These are phyloP conservation scores for Hawksworthiomyces lignivorus DNA, from an alignment of 2,329 filamentous ascomycete species.

Conservation along the genomic window DNA sequence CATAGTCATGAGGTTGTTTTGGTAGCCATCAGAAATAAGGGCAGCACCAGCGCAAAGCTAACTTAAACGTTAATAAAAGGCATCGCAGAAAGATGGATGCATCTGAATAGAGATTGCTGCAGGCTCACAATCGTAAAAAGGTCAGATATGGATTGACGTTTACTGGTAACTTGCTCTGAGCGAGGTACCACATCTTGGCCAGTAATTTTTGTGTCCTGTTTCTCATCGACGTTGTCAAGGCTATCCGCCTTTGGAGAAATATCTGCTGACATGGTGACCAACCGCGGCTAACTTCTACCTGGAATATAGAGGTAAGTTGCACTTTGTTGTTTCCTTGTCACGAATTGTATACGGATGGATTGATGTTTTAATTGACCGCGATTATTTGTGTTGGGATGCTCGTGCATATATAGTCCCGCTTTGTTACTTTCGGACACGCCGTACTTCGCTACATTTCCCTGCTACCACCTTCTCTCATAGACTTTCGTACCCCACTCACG, in stretches of 20 bases:
- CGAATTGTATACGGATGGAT: too few relatives aligned
- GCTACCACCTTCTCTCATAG: too few relatives aligned
- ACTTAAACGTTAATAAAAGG: not conserved
- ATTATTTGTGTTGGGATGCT: too few relatives aligned
- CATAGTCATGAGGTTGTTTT: slow-evolving; percentile 27
- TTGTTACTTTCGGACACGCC: too few relatives aligned
- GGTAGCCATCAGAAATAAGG: slow-evolving; percentile 24
- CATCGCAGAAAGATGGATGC: not conserved
- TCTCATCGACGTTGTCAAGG: not conserved
- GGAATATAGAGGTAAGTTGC: too few relatives aligned
- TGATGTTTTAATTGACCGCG: too few relatives aligned
- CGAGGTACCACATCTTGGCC: not conserved
- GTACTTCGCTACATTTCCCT: too few relatives aligned
- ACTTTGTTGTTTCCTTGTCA: too few relatives aligned
- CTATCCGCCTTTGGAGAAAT: not conserved
- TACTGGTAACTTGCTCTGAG: not conserved
- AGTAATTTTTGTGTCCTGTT: not conserved
- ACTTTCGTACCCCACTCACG: too few relatives aligned
- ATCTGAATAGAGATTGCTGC: not conserved
- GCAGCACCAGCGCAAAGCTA: slow-evolving; percentile 20
- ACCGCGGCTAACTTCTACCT: too few relatives aligned
- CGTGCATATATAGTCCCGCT: too few relatives aligned
- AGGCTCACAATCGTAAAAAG: slow-evolving; percentile 9
- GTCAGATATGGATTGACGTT: slow-evolving; percentile 10
- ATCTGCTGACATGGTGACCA: too few relatives aligned